Evolutionary conservation across 352 stramenopile genomes (phyloP).

Genomic region (Phytopythium litorale): DNA sequence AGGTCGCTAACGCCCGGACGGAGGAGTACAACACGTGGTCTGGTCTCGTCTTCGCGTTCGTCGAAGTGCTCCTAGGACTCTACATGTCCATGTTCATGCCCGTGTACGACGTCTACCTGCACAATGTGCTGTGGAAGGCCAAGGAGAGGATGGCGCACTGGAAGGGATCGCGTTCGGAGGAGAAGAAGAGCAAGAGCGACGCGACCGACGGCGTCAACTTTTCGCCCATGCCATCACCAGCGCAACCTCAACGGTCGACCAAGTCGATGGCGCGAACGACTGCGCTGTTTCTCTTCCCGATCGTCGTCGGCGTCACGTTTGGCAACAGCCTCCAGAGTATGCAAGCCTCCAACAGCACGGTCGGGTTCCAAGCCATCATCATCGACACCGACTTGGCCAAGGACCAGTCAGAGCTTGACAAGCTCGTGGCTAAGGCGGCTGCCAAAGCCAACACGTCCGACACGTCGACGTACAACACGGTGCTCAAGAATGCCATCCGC

Average conservation of each 20-base stretch:
- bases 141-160: too few relatives aligned
- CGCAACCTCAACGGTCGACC: constrained; percentile 9
- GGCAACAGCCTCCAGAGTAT: constrained; percentile 47
- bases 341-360: constrained; percentile 42
- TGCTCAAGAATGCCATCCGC: constrained; percentile 38
- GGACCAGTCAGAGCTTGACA: constrained; percentile 29
- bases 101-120: constrained; percentile 37
- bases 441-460: constrained; percentile 7
- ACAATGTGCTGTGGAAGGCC: constrained; percentile 41
- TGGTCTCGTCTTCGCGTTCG: constrained; percentile 34
- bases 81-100: constrained; percentile 34
- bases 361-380: constrained; percentile 47
- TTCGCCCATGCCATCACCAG: too few relatives aligned
- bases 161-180: too few relatives aligned
- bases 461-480: constrained; percentile 25
- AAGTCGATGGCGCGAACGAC: constrained; percentile 10
- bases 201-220: too few relatives aligned
- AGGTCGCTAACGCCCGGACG: constrained; percentile 22
- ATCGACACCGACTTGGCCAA: constrained; percentile 33
- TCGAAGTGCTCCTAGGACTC: constrained; percentile 35
- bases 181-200: constrained; percentile 5
- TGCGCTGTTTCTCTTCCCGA: constrained; percentile 31
- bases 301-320: constrained; percentile 35
- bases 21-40: constrained; percentile 46
- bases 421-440: constrained; percentile 9